Evolutionary conservation across 2,329 filamentous ascomycete species (phyloP).

Genomic region (Scorias spongiosa): DNA sequence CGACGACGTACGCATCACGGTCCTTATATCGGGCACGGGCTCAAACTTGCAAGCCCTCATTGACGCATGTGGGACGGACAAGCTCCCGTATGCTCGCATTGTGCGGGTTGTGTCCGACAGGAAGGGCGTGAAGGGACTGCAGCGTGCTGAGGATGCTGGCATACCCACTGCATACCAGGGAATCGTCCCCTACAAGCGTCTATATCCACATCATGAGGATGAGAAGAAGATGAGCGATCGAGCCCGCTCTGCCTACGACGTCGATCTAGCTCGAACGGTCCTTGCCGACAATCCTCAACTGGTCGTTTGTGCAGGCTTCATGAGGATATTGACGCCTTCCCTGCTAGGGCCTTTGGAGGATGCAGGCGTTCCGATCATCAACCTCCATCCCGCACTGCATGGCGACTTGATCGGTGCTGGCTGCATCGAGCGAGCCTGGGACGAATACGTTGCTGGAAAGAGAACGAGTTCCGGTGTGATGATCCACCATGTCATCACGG

Average conservation of each 20-base stretch:
- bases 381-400: slow-evolving; percentile 62
- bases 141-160: slow-evolving; percentile 40
- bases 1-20: slow-evolving; percentile 13
- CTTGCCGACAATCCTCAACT: slow-evolving; percentile 52
- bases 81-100: slow-evolving; percentile 38
- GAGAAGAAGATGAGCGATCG: slow-evolving; percentile 24
- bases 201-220: slow-evolving; percentile 37
- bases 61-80: slow-evolving; percentile 35
- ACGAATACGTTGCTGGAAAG: slow-evolving; percentile 54
- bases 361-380: slow-evolving; percentile 56
- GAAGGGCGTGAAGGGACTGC: slow-evolving; percentile 48
- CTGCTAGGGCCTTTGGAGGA: slow-evolving; percentile 55
- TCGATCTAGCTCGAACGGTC: slow-evolving; percentile 54
- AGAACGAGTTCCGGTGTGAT: slow-evolving; percentile 64
- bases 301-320: slow-evolving; percentile 73
- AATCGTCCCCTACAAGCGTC: slow-evolving; percentile 60
- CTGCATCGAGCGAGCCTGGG: slow-evolving; percentile 65
- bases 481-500: slow-evolving; percentile 63
- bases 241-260: slow-evolving; percentile 56
- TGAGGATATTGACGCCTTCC: slow-evolving; percentile 59
- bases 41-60: slow-evolving; percentile 69
- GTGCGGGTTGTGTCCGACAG: slow-evolving; percentile 51
- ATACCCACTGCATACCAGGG: slow-evolving; percentile 75
- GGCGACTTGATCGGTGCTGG: slow-evolving; percentile 56
- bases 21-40: slow-evolving; percentile 52